These are phyloP conservation scores for Saccharomycopsis malanga DNA, from an alignment of 805 yeast genomes.

Conservation along the genomic window DNA sequence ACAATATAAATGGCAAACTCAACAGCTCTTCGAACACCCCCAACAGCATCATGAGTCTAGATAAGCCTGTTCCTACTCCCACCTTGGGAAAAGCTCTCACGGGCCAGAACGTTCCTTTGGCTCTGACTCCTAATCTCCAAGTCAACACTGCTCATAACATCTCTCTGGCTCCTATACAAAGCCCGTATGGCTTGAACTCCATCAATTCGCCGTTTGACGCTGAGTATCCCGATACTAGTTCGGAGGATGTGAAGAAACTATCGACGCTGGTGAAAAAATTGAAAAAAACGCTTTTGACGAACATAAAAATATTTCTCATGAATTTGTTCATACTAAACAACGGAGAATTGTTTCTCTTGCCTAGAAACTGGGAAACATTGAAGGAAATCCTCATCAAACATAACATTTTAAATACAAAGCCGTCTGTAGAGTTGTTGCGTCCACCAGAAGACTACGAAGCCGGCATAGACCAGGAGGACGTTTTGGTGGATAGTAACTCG, in stretches of 20 bases:
- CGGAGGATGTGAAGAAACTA: constrained; percentile 1
- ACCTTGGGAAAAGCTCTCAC: not conserved
- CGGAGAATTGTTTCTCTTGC: constrained; percentile 21
- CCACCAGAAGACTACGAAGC: not conserved
- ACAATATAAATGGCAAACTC: constrained; percentile 1
- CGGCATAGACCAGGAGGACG: not conserved
- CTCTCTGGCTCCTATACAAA: constrained; percentile 1
- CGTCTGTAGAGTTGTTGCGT: not conserved
- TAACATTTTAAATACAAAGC: constrained; percentile 17
- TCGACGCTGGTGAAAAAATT: not conserved
- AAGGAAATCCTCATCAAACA: constrained; percentile 14
- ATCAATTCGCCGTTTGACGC: constrained; percentile 12
- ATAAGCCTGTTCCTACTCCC: not conserved
- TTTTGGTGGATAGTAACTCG: constrained; percentile 5
- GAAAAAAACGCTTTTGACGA: constrained; percentile 7
- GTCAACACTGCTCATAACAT: not conserved
- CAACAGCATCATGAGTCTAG: not conserved
- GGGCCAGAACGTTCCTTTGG: not conserved
- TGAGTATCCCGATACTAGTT: not conserved
- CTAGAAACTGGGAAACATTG: constrained; percentile 17
- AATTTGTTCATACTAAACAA: constrained; percentile 18
- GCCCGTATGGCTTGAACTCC: constrained; percentile 19
- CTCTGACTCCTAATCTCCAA: not conserved
- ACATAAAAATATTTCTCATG: constrained; percentile 15
- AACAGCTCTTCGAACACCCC: not conserved